Evolutionary conservation across 345 rosid species (phyloP).

Genomic region (Syzygium aqueum): DNA sequence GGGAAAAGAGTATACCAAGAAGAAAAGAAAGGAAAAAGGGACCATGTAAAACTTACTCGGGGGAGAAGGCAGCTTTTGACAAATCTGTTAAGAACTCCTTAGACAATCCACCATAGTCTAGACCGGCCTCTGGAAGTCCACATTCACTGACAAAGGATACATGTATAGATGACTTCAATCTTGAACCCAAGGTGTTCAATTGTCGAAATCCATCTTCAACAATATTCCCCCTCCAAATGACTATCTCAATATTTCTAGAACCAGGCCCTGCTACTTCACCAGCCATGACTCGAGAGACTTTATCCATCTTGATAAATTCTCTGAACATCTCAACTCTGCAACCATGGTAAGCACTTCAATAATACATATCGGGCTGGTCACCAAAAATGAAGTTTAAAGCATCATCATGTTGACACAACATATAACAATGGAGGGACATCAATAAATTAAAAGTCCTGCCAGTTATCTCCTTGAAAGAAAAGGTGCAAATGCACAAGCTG

Average conservation of each 20-base stretch:
- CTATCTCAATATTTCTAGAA: conserved; percentile 76
- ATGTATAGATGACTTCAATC: conserved; percentile 84
- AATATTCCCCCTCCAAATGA: conserved; percentile 80
- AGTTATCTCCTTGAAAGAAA: not conserved
- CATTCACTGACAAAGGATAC: conserved; percentile 94
- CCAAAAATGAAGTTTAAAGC: not conserved
- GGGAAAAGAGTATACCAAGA: not conserved
- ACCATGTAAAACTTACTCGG: conserved; percentile 58
- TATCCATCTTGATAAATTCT: conserved; percentile 88
- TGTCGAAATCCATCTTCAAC: conserved; percentile 94
- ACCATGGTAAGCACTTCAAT: conserved; percentile 18
- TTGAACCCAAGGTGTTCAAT: conserved; percentile 68
- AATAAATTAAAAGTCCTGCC: not conserved
- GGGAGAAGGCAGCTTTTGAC: conserved; percentile 83
- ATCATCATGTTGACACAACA: not conserved
- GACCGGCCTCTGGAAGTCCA: conserved; percentile 98
- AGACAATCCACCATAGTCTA: conserved; percentile 95
- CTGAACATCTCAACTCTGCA: conserved; percentile 93
- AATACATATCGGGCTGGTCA: not conserved
- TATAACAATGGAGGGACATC: not conserved
- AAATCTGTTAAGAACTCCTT: conserved; percentile 95
- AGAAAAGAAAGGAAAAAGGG: conserved; percentile 1
- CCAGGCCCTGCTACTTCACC: conserved; percentile 88
- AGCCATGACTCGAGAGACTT: conserved; percentile 77
- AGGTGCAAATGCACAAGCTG: not conserved